These are phyloP conservation scores for Rhizopogon roseolus DNA, from an alignment of 768 basidiomycete genomes.

Conservation along the genomic window DNA sequence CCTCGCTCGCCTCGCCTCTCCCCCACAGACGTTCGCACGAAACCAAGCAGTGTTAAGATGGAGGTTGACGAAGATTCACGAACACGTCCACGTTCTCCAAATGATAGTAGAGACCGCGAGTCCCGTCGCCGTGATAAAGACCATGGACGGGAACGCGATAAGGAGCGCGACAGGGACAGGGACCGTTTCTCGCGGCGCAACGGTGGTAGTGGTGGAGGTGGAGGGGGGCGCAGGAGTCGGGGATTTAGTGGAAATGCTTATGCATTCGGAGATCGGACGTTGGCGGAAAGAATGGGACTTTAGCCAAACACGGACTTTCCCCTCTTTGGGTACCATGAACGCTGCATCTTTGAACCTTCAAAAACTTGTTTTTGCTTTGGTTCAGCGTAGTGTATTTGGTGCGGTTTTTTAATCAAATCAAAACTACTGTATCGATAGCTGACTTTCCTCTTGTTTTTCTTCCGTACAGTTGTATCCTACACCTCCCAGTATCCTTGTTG, in stretches of 20 bases:
- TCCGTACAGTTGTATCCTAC: slow-evolving; percentile 29
- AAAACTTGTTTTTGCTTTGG: slow-evolving; percentile 7
- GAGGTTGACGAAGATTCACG: slow-evolving; percentile 54
- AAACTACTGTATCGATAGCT: slow-evolving; percentile 26
- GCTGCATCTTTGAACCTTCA: slow-evolving; percentile 18
- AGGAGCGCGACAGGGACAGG: slow-evolving; percentile 29
- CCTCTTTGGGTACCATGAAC: slow-evolving; percentile 9
- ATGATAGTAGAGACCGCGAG: slow-evolving; percentile 34
- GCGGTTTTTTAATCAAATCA: slow-evolving; percentile 12
- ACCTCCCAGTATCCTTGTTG: slow-evolving; percentile 12
- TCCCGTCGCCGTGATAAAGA: slow-evolving; percentile 33
- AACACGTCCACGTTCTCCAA: slow-evolving; percentile 38
- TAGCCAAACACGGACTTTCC: slow-evolving; percentile 23
- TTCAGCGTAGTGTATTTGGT: slow-evolving; percentile 34
- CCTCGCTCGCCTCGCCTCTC: slow-evolving; percentile 25
- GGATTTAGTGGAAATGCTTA: slow-evolving; percentile 31
- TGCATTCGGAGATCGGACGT: slow-evolving; percentile 62
- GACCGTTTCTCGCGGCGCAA: slow-evolving; percentile 37
- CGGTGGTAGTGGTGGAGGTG: slow-evolving; percentile 36
- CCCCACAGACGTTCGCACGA: slow-evolving; percentile 23
- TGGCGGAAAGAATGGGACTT: slow-evolving; percentile 81
- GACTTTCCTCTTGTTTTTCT: slow-evolving; percentile 13
- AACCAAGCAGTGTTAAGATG: slow-evolving; percentile 35
- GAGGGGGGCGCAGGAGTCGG: slow-evolving; percentile 31
- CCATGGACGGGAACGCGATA: slow-evolving; percentile 27